These are phyloP conservation scores for Calonectria hongkongensis DNA, from an alignment of 2,329 filamentous ascomycete genomes.

Conservation along the genomic window DNA sequence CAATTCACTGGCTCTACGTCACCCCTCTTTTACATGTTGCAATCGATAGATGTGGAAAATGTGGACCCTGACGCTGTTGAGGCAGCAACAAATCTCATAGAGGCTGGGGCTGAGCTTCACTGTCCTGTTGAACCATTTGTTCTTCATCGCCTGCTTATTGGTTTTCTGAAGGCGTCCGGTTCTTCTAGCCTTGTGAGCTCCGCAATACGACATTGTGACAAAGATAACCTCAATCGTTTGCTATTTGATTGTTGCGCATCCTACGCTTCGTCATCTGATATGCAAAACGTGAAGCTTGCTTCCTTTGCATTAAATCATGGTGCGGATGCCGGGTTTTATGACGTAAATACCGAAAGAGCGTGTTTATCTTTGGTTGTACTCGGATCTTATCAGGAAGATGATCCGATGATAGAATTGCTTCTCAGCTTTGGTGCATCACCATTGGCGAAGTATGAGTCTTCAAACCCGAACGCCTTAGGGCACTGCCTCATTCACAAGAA, in stretches of 20 bases:
- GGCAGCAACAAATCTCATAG: neutral
- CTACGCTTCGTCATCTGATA: neutral
- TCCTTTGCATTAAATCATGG: neutral
- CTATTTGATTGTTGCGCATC: neutral
- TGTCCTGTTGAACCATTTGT: neutral
- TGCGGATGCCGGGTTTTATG: neutral
- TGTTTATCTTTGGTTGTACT: neutral
- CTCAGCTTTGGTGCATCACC: neutral
- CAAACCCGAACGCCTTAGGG: neutral
- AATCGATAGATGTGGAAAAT: neutral
- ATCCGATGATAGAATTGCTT: neutral
- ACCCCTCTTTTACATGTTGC: neutral
- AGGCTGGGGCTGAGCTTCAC: neutral
- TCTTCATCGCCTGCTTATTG: neutral
- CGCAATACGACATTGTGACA: neutral
- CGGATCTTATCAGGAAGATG: too few species aligned
- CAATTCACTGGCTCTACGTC: neutral
- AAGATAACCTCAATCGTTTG: neutral
- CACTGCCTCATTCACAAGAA: neutral
- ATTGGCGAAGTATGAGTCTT: neutral
- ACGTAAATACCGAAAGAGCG: neutral
- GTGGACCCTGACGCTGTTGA: neutral
- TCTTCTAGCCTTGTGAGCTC: neutral
- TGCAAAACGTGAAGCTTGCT: neutral
- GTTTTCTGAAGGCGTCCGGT: neutral